A percentile compares a stretch with the other conserved stretches of the same genome.
phyloP scores from a whole-genome alignment of 2,329 filamentous ascomycete genomes.

The Aphanocladium album region DNA sequence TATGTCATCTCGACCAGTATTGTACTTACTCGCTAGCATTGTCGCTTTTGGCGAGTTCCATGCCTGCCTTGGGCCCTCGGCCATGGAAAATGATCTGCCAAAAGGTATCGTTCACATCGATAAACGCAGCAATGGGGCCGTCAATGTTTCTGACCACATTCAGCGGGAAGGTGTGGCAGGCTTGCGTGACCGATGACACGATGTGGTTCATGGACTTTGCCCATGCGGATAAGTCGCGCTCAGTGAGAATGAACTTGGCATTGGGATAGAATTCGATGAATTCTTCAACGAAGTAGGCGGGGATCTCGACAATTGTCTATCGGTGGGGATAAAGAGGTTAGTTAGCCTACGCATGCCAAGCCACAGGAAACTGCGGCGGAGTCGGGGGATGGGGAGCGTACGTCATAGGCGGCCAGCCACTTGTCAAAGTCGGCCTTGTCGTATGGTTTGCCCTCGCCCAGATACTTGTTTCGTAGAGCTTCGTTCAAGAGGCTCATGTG shows the following conservation, averaged over 20 bases:
- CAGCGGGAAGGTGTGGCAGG: slow-evolving; percentile 20
- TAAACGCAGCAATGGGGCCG: background rate
- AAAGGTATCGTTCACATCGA: background rate
- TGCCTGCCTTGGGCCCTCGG: background rate
- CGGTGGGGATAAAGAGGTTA: background rate
- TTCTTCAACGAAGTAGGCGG: slow-evolving; percentile 24
- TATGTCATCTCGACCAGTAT: background rate
- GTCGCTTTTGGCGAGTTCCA: slow-evolving; percentile 2
- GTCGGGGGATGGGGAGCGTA: slow-evolving; percentile 11
- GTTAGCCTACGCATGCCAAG: background rate
- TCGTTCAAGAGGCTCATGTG: slow-evolving; percentile 26
- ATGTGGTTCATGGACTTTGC: slow-evolving; percentile 26
- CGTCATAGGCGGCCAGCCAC: slow-evolving; percentile 35
- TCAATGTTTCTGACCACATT: slow-evolving; percentile 24
- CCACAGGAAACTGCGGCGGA: background rate
- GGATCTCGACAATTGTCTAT: slow-evolving; percentile 1
- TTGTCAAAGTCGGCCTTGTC: slow-evolving; percentile 34
- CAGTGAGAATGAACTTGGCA: slow-evolving; percentile 32
- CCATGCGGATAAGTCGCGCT: slow-evolving; percentile 32
- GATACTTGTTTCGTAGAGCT: slow-evolving; percentile 25
- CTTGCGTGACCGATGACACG: slow-evolving; percentile 10
- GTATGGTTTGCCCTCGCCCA: slow-evolving; percentile 26
- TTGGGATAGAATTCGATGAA: slow-evolving; percentile 27
- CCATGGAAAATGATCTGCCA: slow-evolving; percentile 6
- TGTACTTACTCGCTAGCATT: background rate